These are phyloP conservation scores for Pseudofabraea citricarpa DNA, from an alignment of 2,329 filamentous ascomycete species.

Conservation along the genomic window DNA sequence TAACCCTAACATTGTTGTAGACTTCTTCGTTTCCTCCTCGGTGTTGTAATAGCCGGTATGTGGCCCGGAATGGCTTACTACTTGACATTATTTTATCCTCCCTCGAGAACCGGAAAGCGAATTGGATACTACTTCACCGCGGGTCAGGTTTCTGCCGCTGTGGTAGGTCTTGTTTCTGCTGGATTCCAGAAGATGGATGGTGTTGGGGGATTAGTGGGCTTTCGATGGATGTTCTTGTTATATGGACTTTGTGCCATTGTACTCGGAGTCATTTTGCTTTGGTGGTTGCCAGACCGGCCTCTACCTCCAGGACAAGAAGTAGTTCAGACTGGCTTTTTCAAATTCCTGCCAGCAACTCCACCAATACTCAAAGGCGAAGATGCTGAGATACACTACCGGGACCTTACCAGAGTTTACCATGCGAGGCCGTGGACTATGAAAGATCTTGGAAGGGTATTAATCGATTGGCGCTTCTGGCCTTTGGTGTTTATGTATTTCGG, in stretches of 20 bases:
- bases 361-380: constrained; percentile 75
- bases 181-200: constrained; percentile 93
- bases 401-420: constrained; percentile 77
- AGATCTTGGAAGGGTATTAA: constrained; percentile 65
- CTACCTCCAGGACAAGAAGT: constrained; percentile 59
- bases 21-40: constrained; percentile 78
- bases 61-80: constrained; percentile 97
- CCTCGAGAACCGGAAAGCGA: constrained; percentile 77
- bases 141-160: constrained; percentile 80
- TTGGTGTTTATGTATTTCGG: constrained; percentile 90
- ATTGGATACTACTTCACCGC: constrained; percentile 90
- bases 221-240: constrained; percentile 89
- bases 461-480: constrained; percentile 88
- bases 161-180: constrained; percentile 83
- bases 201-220: constrained; percentile 68
- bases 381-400: constrained; percentile 75
- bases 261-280: constrained; percentile 69
- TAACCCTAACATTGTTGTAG: constrained; percentile 26
- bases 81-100: constrained; percentile 86
- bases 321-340: constrained; percentile 43
- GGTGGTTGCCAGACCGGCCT: constrained; percentile 88
- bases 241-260: constrained; percentile 73
- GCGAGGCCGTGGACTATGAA: constrained; percentile 65
- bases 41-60: constrained; percentile 86
- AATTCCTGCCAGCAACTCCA: constrained; percentile 62